Percentiles rank a stretch among this genome's conserved stretches.
Evolutionary conservation across 148 eudicot genomes (phyloP).

Genomic region (Camellia sinensis): DNA sequence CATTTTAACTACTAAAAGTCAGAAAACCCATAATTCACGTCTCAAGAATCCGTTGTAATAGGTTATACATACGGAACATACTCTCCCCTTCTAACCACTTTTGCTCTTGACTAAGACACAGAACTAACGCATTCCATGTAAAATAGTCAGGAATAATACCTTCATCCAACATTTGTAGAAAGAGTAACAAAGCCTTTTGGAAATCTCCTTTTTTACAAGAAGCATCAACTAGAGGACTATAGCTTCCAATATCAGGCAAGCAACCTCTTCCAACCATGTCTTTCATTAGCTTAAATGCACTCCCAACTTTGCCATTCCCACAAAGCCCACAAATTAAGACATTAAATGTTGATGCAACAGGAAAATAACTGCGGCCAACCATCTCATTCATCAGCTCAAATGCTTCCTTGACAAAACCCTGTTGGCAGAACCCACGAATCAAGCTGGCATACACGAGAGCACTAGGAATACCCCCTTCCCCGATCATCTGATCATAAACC

Average conservation of each 20-base stretch:
- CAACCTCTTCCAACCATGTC: slow-evolving; percentile 58
- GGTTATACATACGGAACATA: slow-evolving; percentile 13
- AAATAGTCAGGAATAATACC: slow-evolving; percentile 45
- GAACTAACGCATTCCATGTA: slow-evolving; percentile 56
- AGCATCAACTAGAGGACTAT: slow-evolving; percentile 45
- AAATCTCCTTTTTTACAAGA: slow-evolving; percentile 50
- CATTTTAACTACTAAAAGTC: no score
- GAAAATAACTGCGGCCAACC: slow-evolving; percentile 51
- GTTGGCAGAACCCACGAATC: slow-evolving; percentile 44
- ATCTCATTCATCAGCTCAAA: slow-evolving; percentile 70
- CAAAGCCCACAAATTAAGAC: slow-evolving; percentile 55
- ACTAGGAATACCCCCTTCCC: slow-evolving; percentile 66
- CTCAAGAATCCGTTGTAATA: slow-evolving; percentile 25
- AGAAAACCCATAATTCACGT: slow-evolving; percentile 8
- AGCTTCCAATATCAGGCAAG: slow-evolving; percentile 48
- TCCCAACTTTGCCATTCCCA: slow-evolving; percentile 44
- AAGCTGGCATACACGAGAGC: slow-evolving; percentile 65
- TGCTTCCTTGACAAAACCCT: slow-evolving; percentile 47
- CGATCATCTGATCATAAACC: slow-evolving; percentile 52
- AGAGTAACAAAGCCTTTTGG: slow-evolving; percentile 38
- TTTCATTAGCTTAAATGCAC: slow-evolving; percentile 52
- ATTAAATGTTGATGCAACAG: slow-evolving; percentile 52
- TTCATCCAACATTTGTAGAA: slow-evolving; percentile 58
- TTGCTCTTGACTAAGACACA: slow-evolving; percentile 26
- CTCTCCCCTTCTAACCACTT: slow-evolving; percentile 24